These are phyloP conservation scores for Diplodia intermedia DNA, from an alignment of 2,329 filamentous ascomycete species.

Conservation along the genomic window DNA sequence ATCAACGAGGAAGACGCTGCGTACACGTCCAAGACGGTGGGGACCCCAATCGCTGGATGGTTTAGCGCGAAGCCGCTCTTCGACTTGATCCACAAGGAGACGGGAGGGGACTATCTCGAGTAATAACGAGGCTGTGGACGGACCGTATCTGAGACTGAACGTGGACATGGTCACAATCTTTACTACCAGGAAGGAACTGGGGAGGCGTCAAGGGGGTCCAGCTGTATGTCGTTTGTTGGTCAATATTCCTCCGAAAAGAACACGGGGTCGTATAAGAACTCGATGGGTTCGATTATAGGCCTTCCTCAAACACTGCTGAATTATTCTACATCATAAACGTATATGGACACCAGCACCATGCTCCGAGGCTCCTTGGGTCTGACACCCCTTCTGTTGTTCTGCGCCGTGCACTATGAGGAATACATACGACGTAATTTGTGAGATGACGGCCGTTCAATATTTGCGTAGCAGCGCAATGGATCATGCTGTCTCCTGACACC, in stretches of 20 bases:
- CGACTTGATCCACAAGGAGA: slow-evolving; percentile 66
- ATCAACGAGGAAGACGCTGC: slow-evolving; percentile 72
- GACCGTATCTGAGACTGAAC: neutral
- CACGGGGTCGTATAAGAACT: neutral
- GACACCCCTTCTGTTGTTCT: neutral
- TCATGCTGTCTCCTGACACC: neutral
- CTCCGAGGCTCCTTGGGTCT: neutral
- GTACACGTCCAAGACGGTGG: slow-evolving; percentile 71
- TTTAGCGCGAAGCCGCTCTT: slow-evolving; percentile 76
- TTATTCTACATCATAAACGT: neutral
- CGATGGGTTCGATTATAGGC: neutral
- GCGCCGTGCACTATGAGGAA: neutral
- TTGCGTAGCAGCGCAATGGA: neutral
- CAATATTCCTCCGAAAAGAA: neutral
- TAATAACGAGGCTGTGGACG: neutral
- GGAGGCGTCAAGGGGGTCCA: neutral
- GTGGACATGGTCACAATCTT: neutral
- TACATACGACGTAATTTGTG: neutral
- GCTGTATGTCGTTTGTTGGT: neutral
- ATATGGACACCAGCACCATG: neutral
- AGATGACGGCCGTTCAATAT: neutral
- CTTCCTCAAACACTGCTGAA: neutral
- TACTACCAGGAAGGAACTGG: neutral
- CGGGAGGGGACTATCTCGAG: slow-evolving; percentile 20
- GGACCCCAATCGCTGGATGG: slow-evolving; percentile 67